Evolutionary conservation across 176 grass and related monocot genomes (phyloP).

Genomic region (Aegilops speltoides): DNA sequence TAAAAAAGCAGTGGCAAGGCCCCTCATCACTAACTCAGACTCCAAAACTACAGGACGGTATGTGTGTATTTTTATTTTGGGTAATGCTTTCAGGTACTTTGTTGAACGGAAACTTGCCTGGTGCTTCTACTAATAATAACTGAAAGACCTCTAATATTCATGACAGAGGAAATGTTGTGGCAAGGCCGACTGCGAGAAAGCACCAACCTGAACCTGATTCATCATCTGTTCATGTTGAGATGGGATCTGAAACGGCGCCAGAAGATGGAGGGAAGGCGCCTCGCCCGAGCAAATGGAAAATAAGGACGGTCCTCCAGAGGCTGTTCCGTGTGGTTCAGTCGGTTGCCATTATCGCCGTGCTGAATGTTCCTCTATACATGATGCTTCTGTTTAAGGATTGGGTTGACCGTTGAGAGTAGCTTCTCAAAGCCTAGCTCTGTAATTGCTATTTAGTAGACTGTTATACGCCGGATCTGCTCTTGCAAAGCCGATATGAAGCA

Average conservation of each 20-base stretch:
- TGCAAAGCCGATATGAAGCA: conserved; percentile 1
- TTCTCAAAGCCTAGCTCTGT: background rate
- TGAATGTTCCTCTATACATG: conserved; percentile 95
- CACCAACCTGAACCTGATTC: conserved; percentile 50
- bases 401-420: conserved; percentile 66
- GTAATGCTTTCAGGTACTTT: conserved; percentile 1
- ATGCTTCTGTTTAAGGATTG: conserved; percentile 98
- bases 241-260: conserved; percentile 46
- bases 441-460: background rate
- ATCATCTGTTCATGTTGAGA: conserved; percentile 67
- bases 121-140: background rate
- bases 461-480: background rate
- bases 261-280: conserved; percentile 56
- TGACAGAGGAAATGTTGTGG: conserved; percentile 70
- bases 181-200: conserved; percentile 71
- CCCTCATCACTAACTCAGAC: conserved; percentile 37
- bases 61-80: background rate
- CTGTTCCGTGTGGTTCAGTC: conserved; percentile 76
- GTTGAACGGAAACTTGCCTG: background rate
- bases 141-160: background rate
- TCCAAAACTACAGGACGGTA: conserved; percentile 53
- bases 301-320: conserved; percentile 60
- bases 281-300: conserved; percentile 49
- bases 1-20: conserved; percentile 48
- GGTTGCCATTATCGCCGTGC: conserved; percentile 59